Conservation (phyloP, 2,329 filamentous ascomycete species). For the Colletotrichum sp. region DNA sequence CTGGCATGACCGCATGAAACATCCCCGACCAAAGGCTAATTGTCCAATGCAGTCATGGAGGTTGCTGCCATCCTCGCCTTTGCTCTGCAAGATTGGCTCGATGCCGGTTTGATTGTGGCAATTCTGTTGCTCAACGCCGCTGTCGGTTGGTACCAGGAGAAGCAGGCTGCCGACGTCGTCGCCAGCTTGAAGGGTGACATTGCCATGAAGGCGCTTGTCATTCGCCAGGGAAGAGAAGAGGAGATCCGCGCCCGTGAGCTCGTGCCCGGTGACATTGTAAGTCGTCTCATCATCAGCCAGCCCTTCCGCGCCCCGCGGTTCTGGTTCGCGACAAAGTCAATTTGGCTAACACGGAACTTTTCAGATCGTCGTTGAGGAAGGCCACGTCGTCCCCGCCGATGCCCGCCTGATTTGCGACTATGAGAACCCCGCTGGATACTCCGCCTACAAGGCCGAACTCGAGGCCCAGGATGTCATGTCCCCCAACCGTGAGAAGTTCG, state of each 20-base stretch:
- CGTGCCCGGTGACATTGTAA: constrained; percentile 77
- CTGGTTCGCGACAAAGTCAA: background rate
- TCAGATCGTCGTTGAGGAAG: constrained; percentile 74
- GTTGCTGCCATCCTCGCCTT: constrained; percentile 75
- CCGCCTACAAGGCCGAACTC: constrained; percentile 55
- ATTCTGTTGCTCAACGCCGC: constrained; percentile 77
- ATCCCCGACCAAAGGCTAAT: constrained; percentile 12
- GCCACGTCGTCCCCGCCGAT: constrained; percentile 73
- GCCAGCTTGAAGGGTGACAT: constrained; percentile 79
- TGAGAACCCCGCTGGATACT: constrained; percentile 62
- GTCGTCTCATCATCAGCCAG: constrained; percentile 28
- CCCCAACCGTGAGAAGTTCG: constrained; percentile 48
- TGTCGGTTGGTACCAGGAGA: constrained; percentile 83
- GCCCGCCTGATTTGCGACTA: constrained; percentile 76
- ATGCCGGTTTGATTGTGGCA: constrained; percentile 75
- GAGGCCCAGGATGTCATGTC: constrained; percentile 59
- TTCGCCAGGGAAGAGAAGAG: constrained; percentile 71
- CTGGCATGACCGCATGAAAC: constrained; percentile 16
- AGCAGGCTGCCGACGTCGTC: constrained; percentile 80
- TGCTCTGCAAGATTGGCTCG: constrained; percentile 78
- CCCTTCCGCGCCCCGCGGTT: too few species aligned
- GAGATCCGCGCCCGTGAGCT: constrained; percentile 77
- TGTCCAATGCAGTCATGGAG: constrained; percentile 66
- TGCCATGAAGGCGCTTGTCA: constrained; percentile 72
- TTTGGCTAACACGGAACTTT: background rate